Base-by-base conservation (phyloP, 2,329 filamentous ascomycete species). In the Hypoxylon sp. region DNA sequence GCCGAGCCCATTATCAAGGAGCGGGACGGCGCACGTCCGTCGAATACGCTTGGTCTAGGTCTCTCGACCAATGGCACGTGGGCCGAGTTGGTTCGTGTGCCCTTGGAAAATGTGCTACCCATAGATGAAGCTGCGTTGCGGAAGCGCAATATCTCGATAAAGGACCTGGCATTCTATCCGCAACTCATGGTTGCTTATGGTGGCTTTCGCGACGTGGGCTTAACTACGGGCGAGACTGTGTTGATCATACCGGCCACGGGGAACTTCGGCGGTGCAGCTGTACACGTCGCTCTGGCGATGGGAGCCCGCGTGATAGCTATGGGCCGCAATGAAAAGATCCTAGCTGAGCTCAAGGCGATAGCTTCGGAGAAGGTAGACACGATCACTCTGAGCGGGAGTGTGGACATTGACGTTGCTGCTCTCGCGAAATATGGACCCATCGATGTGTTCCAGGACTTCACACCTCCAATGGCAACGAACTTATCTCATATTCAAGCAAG, bases 261-360 rank as follows among this genome's bases (percentile, higher is more conserved):
- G 14, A 63, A 66, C n/a, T 73, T 71, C 24, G 66, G 71, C 17
- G 63, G 59, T 37, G 71, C 48, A 8, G 66, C 61, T 5, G 69
- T 70, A 4, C 60, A 71, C 17, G 71, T 70, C 6, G 69, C 66
- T 9, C 63, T 71, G 0, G 69, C 71, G 9, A 69, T 71, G 63
- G 69, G 71, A 10, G 68, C 71, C 2, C 62, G 68, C 14, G 71
- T 73, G 11, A 63, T 73, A 2, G 69, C 71, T 14, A 69, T 69
- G 66, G 65, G 71, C 9, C 66, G 71, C 13, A 71, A 71, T 17
- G 60, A 67, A 44, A 35, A 31, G 42, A 65, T 69, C 10, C 17
- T 59, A 6, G 66, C 57, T 3, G 55, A 70, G 47, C 51, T 71
- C 4, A 68, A 68, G 53, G 55, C n/a, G 2, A 29, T 67, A 10